These are phyloP conservation scores for Vinca minor DNA, from an alignment of 257 asterid genomes.

Conservation along the genomic window DNA sequence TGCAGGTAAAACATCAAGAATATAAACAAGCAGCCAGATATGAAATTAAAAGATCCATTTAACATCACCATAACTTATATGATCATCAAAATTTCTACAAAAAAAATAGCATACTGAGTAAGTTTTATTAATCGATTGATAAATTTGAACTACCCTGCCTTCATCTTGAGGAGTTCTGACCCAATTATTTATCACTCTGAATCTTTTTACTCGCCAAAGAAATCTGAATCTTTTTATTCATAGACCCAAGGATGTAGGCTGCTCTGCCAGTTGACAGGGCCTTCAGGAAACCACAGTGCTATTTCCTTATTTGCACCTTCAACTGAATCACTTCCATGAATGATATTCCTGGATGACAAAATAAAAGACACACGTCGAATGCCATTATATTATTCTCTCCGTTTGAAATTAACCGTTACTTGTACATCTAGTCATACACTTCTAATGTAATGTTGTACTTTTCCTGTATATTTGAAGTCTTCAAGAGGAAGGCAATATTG, in stretches of 20 bases:
- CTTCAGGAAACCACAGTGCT: slow-evolving; percentile 80
- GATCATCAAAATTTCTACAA: background rate
- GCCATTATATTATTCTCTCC: slow-evolving; percentile 17
- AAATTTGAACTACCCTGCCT: background rate
- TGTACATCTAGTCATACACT: too few relatives aligned
- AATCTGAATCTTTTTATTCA: slow-evolving; percentile 26
- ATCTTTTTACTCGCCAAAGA: background rate
- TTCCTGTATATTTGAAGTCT: too few relatives aligned
- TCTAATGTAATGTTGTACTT: too few relatives aligned
- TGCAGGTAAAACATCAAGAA: too few relatives aligned
- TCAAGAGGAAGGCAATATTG: too few relatives aligned
- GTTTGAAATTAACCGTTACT: too few relatives aligned
- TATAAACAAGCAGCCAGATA: background rate
- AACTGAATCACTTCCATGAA: slow-evolving; percentile 73
- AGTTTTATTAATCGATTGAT: background rate
- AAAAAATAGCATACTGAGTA: background rate
- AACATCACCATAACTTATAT: background rate
- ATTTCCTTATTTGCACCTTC: slow-evolving; percentile 73
- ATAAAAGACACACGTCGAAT: background rate
- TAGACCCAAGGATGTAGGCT: slow-evolving; percentile 65
- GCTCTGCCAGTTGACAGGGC: slow-evolving; percentile 67
- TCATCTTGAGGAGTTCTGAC: background rate
- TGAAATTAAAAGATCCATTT: background rate
- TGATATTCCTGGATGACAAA: slow-evolving; percentile 47
- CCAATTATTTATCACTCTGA: background rate